Percentiles rank a stretch among this genome's conserved stretches.
phyloP scores from a whole-genome alignment of 176 grass and related monocot species.

The Aegilops speltoides region DNA sequence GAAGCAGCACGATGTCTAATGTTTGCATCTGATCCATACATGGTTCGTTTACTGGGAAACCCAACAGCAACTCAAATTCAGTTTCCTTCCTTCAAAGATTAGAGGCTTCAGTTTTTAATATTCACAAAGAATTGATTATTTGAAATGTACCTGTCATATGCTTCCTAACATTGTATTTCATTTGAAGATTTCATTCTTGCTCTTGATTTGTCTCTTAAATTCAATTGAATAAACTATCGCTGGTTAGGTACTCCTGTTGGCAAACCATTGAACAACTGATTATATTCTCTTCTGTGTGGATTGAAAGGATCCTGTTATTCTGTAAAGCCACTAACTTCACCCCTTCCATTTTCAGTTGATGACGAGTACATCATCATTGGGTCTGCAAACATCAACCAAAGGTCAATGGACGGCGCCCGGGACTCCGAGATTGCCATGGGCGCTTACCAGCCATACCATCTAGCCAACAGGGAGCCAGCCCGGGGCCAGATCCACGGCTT shows the following conservation, averaged over 20 bases:
- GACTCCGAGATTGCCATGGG: constrained; percentile 88
- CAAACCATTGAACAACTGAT: not conserved
- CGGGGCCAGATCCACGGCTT: constrained; percentile 85
- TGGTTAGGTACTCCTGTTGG: not conserved
- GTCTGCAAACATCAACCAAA: constrained; percentile 94
- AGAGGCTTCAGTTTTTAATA: not conserved
- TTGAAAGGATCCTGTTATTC: not conserved
- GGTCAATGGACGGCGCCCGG: constrained; percentile 86
- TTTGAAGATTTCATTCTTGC: not conserved
- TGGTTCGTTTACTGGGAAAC: not conserved
- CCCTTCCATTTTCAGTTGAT: constrained; percentile 59
- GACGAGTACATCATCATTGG: constrained; percentile 95
- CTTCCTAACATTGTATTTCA: not conserved
- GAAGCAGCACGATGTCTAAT: not conserved
- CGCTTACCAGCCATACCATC: constrained; percentile 63
- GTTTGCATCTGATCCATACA: not conserved
- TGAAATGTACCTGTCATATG: not conserved
- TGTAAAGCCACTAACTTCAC: not conserved
- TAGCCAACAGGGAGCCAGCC: constrained; percentile 50
- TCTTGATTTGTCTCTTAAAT: not conserved
- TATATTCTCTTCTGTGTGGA: not conserved
- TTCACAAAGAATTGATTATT: not conserved
- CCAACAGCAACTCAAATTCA: not conserved
- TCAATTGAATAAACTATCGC: not conserved
- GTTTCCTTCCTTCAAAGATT: not conserved